Percentiles rank a stretch among this genome's conserved stretches.
Evolutionary conservation across 2,329 filamentous ascomycete species (phyloP).

Genomic region (Pseudogymnoascus sp.): DNA sequence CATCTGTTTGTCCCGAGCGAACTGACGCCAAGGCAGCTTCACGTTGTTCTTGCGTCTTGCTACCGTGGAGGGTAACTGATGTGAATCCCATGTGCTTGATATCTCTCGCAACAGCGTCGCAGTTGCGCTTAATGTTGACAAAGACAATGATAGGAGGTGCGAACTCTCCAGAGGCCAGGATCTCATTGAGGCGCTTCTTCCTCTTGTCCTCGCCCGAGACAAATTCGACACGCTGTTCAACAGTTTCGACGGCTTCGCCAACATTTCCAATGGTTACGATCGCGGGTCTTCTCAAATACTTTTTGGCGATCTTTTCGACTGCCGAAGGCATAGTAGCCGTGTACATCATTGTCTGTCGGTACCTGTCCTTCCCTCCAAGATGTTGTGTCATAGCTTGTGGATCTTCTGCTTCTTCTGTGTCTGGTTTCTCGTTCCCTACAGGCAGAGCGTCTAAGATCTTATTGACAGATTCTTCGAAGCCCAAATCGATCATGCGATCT

Average conservation of each 20-base stretch:
- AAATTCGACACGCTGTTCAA: conserved; percentile 94
- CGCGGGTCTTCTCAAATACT: conserved; percentile 86
- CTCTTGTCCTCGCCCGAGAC: conserved; percentile 84
- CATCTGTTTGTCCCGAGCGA: conserved; percentile 68
- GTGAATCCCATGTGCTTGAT: conserved; percentile 92
- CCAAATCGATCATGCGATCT: conserved; percentile 97
- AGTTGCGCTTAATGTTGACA: conserved; percentile 99
- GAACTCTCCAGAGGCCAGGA: conserved; percentile 73
- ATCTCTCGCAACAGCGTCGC: conserved; percentile 86
- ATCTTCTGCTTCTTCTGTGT: conserved; percentile 85
- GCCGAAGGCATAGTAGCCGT: conserved; percentile 93
- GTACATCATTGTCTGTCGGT: conserved; percentile 99
- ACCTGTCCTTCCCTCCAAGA: conserved; percentile 65
- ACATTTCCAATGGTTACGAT: conserved; percentile 91
- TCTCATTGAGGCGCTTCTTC: conserved; percentile 91
- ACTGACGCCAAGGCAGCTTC: conserved; percentile 85
- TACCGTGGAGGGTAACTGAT: conserved; percentile 83
- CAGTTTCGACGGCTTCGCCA: conserved; percentile 93
- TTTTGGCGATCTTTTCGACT: conserved; percentile 92
- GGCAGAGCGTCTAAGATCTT: conserved; percentile 94
- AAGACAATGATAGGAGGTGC: conserved; percentile 93
- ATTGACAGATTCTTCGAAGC: conserved; percentile 95
- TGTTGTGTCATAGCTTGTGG: conserved; percentile 73
- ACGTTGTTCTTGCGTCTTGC: conserved; percentile 95
- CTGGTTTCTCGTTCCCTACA: conserved; percentile 88